Evolutionary conservation across 495 filamentous ascomycete species (phyloP), one percentile per base, ranked within the genome.

Genomic region (Xylaria nigripes): DNA sequence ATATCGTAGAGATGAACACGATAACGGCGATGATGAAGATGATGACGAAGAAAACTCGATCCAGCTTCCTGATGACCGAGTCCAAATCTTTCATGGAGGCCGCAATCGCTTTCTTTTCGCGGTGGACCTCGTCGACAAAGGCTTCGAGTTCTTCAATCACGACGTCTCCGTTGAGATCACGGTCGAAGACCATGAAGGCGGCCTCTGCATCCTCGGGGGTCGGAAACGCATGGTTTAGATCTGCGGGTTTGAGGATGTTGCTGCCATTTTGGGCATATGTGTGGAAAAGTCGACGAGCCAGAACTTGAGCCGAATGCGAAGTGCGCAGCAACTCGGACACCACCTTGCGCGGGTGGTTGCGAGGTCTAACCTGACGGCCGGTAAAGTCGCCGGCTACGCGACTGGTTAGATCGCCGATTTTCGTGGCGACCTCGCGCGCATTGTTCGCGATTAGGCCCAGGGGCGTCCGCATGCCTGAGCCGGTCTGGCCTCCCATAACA

Each of bases 371-470:
- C 56, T 81, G 76, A 38, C 81, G 83, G 13, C 93, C 92, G 2
- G 91, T 95, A 60, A 98, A 92, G 67, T 98, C 92, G 12, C 90
- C 90, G n/a, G 91, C 92, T 43, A 96, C 83, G 45, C 89, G 90
- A 10, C 84, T 90, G 9, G 91, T 88, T 8, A 90, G 79, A 64
- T 92, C 86, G n/a, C 90, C 89, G 54, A 96, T 84, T 64, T 83
- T 91, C 59, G 77, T 83, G 62, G 89, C 77, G 0, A 80, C 87
- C 23, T 84, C 81, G 36, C 82, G 81, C 16, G 90, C 89, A 55
- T 82, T 84, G 56, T 81, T 78, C 36, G 84, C 80, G 2, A 94
- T 69, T 32, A 83, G 73, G 7, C 78, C 80, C 71, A 89, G 65
- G 0, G 93, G 92, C 2, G 89, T 95, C 47, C 81, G 78, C 2